phyloP scores from a whole-genome alignment of 371 early-diverging fungal species.

The Rhizomucor pusillus region DNA sequence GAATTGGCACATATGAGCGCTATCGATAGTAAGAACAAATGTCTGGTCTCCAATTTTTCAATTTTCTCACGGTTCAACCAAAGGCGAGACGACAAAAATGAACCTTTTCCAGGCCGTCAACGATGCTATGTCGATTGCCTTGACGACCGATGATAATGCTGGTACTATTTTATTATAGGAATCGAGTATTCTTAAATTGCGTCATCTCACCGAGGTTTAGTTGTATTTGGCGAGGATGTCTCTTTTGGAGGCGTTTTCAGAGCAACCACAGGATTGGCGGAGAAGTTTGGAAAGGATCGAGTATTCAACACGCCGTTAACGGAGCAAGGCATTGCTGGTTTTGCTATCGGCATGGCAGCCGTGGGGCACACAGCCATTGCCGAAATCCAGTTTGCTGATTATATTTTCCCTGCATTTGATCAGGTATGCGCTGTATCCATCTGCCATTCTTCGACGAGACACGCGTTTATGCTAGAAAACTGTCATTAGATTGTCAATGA shows the following conservation, averaged over 20 bases:
- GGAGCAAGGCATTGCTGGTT: conserved; percentile 97
- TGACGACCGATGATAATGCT: conserved; percentile 88
- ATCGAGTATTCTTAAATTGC: neutral
- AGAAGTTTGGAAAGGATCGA: conserved; percentile 88
- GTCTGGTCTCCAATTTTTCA: neutral
- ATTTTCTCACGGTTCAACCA: neutral
- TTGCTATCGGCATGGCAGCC: conserved; percentile 97
- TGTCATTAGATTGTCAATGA: conserved; percentile 86
- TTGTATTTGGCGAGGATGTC: conserved; percentile 98
- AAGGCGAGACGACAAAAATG: conserved; percentile 83
- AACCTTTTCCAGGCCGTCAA: conserved; percentile 95
- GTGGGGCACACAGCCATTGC: conserved; percentile 97
- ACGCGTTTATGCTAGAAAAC: neutral
- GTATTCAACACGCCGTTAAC: conserved; percentile 97
- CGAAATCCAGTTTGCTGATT: conserved; percentile 98
- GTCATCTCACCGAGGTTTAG: conserved; percentile 23
- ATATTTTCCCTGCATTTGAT: conserved; percentile 97
- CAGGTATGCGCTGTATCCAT: conserved; percentile 56
- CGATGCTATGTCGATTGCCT: conserved; percentile 87
- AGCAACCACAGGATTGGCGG: conserved; percentile 89
- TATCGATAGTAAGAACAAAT: conserved; percentile 43
- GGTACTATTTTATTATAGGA: conserved; percentile 35
- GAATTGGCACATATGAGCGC: conserved; percentile 65
- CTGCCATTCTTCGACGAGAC: neutral
- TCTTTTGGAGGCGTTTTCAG: conserved; percentile 98